A percentile compares a stretch with the other conserved stretches of the same genome.
Evolutionary conservation across 352 stramenopile genomes (phyloP).

Genomic region (Aphanomyces euteiches): DNA sequence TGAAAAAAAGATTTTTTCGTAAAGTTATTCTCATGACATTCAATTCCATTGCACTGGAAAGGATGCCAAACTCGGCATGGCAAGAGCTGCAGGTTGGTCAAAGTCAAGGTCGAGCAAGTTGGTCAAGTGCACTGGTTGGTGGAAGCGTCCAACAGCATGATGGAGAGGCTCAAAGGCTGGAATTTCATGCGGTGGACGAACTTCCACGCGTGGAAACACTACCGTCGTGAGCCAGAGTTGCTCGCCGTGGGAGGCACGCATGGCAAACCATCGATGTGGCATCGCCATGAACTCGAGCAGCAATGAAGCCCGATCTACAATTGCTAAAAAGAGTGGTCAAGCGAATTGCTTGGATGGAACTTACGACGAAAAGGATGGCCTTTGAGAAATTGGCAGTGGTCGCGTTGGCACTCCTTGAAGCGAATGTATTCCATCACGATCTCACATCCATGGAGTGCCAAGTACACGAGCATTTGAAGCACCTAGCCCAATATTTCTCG

Average conservation of each 20-base stretch:
- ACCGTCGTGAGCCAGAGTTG: constrained; percentile 16
- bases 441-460: constrained; percentile 18
- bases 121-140: constrained; percentile 25
- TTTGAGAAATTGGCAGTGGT: constrained; percentile 21
- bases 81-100: neutral
- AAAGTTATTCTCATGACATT: too few relatives aligned
- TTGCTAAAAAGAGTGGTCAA: neutral
- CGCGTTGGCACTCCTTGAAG: constrained; percentile 24
- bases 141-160: constrained; percentile 16
- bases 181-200: neutral
- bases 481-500: neutral
- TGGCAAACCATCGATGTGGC: constrained; percentile 10
- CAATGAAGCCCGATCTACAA: constrained; percentile 5
- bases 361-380: neutral
- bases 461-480: constrained; percentile 21
- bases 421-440: constrained; percentile 25
- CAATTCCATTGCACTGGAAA: too few relatives aligned
- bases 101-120: constrained; percentile 22
- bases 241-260: neutral
- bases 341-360: neutral
- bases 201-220: constrained; percentile 3
- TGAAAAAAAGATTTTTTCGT: too few relatives aligned
- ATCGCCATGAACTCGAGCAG: constrained; percentile 18
- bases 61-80: too few relatives aligned
- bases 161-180: constrained; percentile 10